Base-by-base conservation (phyloP, 768 basidiomycete species). In the Mycena vitilis region DNA sequence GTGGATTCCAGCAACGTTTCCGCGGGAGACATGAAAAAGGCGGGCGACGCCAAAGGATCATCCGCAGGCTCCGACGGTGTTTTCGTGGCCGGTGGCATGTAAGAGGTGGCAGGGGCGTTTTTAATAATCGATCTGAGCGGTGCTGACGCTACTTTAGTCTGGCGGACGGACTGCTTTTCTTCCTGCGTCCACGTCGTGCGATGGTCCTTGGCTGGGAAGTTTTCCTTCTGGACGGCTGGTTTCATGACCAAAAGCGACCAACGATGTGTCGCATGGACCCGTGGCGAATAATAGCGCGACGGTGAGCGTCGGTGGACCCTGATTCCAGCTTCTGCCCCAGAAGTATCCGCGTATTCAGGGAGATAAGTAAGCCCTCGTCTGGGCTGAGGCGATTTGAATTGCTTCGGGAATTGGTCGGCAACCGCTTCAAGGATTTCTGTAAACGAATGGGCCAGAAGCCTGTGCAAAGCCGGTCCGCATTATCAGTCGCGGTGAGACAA, bases 1-100 rank as follows among this genome's bases (percentile, higher is more conserved):
- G 78, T 74, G 5, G 88, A 87, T 66, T 83, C 82, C 11, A 81
- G 60, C 45, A 91, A 80, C 13, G 84, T 86, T 52, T 81, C 77
- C 18, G 88, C 70, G 49, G 85, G 79, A 1, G 87, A 85, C 25
- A 74, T 76, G 44, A 89, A 74, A 66, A 79, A 81, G 13, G 62
- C 36, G 7, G 71, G 61, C 38, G 54, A 72, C 55, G 66, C 66
- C 53, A 68, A 63, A n/a, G 73, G 71, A 62, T 70, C 48, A 59
- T 60, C 42, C 56, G 40, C 53, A 61, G n/a, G 56, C 7, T 44
- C 52, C 25, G 68, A 47, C 12, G 58, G 36, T 7, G 42, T 51
- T 51, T 54, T 60, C 9, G 44, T 37, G 34, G 62, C 52, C 34
- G 62, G 71, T 68, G 63, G 71, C 71, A 71, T 71, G 53, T 36